Conservation (phyloP, 768 basidiomycete genomes). For the Krasilnikovozyma curviuscula region DNA sequence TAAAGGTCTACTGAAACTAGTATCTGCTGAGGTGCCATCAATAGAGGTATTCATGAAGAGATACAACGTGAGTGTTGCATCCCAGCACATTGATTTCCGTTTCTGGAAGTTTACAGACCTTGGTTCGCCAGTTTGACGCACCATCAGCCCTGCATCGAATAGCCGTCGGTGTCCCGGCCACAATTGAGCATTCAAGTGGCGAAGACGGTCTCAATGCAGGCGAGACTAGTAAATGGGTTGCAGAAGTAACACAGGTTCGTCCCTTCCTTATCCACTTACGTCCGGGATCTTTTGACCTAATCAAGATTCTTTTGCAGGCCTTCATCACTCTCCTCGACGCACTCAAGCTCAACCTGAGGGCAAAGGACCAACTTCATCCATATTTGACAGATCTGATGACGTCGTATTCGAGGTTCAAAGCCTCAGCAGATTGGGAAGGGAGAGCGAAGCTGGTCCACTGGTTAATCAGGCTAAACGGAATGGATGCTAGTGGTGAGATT, state of each 20-base stretch:
- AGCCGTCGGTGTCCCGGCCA: conserved; percentile 84
- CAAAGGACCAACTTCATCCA: conserved; percentile 91
- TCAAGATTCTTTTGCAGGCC: conserved; percentile 33
- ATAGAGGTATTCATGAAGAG: conserved; percentile 81
- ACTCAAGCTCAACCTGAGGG: conserved; percentile 72
- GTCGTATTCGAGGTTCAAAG: conserved; percentile 82
- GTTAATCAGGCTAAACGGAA: conserved; percentile 91
- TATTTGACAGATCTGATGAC: conserved; percentile 88
- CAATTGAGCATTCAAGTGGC: conserved; percentile 70
- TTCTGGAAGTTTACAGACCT: not conserved
- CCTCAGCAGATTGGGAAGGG: conserved; percentile 90
- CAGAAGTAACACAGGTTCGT: conserved; percentile 79
- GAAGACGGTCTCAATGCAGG: conserved; percentile 43
- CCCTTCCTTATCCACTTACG: not conserved
- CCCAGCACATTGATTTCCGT: not conserved
- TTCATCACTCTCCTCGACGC: conserved; percentile 99
- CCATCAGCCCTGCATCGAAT: conserved; percentile 81
- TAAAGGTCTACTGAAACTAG: conserved; percentile 91
- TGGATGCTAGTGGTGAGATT: conserved; percentile 93
- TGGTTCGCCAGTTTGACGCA: conserved; percentile 52
- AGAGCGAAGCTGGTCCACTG: conserved; percentile 81
- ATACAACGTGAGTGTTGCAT: conserved; percentile 43
- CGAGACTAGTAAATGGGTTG: conserved; percentile 91
- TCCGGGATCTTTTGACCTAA: conserved; percentile 4
- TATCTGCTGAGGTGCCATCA: conserved; percentile 64